Evolutionary conservation across 2,329 filamentous ascomycete species (phyloP).

Genomic region (Fusarium fracticaudum): DNA sequence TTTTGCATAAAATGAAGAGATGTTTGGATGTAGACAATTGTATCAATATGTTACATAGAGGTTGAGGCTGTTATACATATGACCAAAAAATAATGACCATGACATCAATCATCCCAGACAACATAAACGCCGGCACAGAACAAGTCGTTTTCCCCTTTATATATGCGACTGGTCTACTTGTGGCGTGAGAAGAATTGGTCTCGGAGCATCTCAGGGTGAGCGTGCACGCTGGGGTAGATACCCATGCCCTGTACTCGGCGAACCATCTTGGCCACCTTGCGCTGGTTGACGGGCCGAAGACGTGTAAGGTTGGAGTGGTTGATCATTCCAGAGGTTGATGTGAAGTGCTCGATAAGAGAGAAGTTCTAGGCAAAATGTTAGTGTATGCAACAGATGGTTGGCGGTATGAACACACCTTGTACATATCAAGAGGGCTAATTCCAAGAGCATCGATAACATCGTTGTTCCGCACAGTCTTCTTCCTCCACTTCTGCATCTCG

Average conservation of each 20-base stretch:
- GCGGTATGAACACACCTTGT: constrained; percentile 72
- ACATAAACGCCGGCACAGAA: constrained; percentile 16
- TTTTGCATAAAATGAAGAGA: constrained; percentile 23
- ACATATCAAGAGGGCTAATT: constrained; percentile 83
- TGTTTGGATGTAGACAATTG: constrained; percentile 42
- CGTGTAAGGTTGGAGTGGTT: constrained; percentile 79
- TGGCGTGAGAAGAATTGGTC: constrained; percentile 46
- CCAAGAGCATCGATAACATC: constrained; percentile 85
- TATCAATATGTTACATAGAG: constrained; percentile 49
- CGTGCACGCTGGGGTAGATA: constrained; percentile 89
- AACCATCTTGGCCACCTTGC: constrained; percentile 92
- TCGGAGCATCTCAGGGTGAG: constrained; percentile 82
- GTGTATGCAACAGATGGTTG: not conserved
- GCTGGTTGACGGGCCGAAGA: constrained; percentile 87
- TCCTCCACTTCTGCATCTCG: constrained; percentile 86
- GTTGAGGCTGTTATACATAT: constrained; percentile 50
- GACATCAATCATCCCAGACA: constrained; percentile 36
- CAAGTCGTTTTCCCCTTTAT: constrained; percentile 1
- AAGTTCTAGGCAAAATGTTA: constrained; percentile 74
- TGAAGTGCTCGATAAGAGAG: constrained; percentile 87
- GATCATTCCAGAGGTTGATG: constrained; percentile 86
- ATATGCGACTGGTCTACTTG: constrained; percentile 17
- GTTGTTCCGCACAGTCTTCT: constrained; percentile 61
- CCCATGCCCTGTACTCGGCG: constrained; percentile 88
- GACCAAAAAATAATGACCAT: constrained; percentile 42